Conservation (phyloP, 2,329 filamentous ascomycete species). For the Colletotrichum musicola region DNA sequence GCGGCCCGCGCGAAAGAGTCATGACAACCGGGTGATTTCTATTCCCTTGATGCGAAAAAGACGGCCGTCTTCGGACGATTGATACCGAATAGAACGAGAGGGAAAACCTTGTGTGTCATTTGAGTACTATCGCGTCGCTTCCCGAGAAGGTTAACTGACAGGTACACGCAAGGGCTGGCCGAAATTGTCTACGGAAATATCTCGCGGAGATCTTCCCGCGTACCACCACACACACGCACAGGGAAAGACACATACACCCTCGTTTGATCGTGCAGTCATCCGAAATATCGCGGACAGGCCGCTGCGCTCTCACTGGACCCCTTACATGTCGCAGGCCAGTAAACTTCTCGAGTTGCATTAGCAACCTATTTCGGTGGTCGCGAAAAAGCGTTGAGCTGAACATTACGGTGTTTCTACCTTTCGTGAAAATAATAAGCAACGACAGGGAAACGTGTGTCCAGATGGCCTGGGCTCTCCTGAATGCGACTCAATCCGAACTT, state of each 20-base stretch:
- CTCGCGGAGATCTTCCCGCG: not conserved
- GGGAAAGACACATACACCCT: not conserved
- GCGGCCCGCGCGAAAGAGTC: not conserved
- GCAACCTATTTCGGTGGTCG: not conserved
- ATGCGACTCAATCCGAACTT: not conserved
- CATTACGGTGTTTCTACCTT: not conserved
- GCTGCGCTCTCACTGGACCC: too few relatives aligned
- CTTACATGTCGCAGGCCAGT: not conserved
- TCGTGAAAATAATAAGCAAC: not conserved
- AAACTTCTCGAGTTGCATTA: constrained; percentile 8
- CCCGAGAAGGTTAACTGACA: not conserved
- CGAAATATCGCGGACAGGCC: not conserved
- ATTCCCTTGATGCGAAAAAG: not conserved
- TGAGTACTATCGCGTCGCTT: not conserved
- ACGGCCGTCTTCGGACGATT: not conserved
- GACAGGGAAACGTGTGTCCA: not conserved
- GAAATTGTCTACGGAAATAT: not conserved
- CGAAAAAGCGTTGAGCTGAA: not conserved
- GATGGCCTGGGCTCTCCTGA: not conserved
- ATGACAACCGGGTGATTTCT: not conserved
- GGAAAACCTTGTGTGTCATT: not conserved
- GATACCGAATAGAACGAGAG: too few relatives aligned
- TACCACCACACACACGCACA: not conserved
- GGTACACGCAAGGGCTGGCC: not conserved
- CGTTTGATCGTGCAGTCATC: not conserved